These are phyloP conservation scores for Hansenula lynferdii DNA, from an alignment of 1,139 yeast species.

Conservation along the genomic window DNA sequence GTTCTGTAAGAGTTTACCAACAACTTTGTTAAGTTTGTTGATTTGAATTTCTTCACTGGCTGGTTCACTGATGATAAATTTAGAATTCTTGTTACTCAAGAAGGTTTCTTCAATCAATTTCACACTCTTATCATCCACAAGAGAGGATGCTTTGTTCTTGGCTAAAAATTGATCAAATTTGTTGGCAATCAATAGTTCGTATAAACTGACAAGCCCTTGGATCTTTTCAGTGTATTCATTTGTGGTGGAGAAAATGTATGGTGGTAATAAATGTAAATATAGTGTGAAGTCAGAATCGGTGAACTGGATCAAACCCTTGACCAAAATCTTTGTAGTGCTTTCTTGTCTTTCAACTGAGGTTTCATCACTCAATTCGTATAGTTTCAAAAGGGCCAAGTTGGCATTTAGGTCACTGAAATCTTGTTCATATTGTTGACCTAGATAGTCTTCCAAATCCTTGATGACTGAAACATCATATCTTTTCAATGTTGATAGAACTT, in stretches of 20 bases:
- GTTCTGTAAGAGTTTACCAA: constrained; percentile 14
- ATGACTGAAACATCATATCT: constrained; percentile 41
- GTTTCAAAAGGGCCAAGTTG: constrained; percentile 40
- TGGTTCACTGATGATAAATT: constrained; percentile 14
- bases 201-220: constrained; percentile 31
- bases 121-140: constrained; percentile 12
- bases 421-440: constrained; percentile 32
- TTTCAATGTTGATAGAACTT: constrained; percentile 33
- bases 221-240: constrained; percentile 23
- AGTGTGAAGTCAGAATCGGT: constrained; percentile 37
- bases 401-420: constrained; percentile 37
- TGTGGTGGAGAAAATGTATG: constrained; percentile 28
- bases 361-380: constrained; percentile 32
- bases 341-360: constrained; percentile 34
- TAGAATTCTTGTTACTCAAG: constrained; percentile 15
- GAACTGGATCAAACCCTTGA: constrained; percentile 37
- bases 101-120: constrained; percentile 15
- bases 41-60: constrained; percentile 20
- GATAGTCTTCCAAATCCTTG: constrained; percentile 37
- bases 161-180: constrained; percentile 30
- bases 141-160: constrained; percentile 18
- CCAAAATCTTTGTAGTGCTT: constrained; percentile 32
- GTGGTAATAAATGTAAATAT: constrained; percentile 39
- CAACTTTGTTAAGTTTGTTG: constrained; percentile 18
- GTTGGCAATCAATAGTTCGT: constrained; percentile 31